Conservation (phyloP, 1,139 yeast genomes). For the Candida gigantensis region DNA sequence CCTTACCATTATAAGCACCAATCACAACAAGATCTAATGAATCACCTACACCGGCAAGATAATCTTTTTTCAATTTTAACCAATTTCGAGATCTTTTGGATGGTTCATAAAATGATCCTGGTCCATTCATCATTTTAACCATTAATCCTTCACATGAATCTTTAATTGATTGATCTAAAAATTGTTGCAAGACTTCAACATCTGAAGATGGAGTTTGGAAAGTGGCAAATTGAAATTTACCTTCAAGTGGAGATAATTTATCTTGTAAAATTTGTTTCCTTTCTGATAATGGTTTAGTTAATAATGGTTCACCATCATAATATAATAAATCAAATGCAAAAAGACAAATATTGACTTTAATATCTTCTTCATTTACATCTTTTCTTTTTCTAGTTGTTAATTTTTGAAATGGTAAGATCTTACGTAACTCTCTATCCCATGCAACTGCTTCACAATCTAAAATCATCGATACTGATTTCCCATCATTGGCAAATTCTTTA, state of each 20-base stretch:
- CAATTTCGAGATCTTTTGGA: conserved; percentile 93
- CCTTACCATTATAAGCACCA: conserved; percentile 93
- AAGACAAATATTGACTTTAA: conserved; percentile 86
- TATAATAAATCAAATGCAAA: conserved; percentile 88
- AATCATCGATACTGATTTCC: conserved; percentile 55
- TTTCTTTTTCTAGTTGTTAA: conserved; percentile 91
- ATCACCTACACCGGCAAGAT: conserved; percentile 92
- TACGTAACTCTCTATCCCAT: conserved; percentile 76
- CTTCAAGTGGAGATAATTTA: conserved; percentile 62
- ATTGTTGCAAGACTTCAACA: conserved; percentile 78
- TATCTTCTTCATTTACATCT: conserved; percentile 83
- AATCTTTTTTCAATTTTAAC: conserved; percentile 94
- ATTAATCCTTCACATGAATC: conserved; percentile 94
- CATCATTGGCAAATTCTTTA: conserved; percentile 53
- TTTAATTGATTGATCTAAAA: conserved; percentile 84
- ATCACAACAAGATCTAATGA: conserved; percentile 90
- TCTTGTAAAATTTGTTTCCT: conserved; percentile 63
- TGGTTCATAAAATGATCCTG: conserved; percentile 86
- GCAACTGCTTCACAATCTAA: conserved; percentile 99
- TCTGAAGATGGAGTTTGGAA: conserved; percentile 71
- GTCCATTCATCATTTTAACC: conserved; percentile 87
- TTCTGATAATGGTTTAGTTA: conserved; percentile 67
- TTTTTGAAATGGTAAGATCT: conserved; percentile 90
- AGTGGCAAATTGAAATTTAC: conserved; percentile 83
- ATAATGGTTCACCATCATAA: conserved; percentile 68